Percentiles rank a stretch among this genome's conserved stretches.
phyloP scores from a whole-genome alignment of 345 rosid genomes.

The Rhodamnia rubescens region DNA sequence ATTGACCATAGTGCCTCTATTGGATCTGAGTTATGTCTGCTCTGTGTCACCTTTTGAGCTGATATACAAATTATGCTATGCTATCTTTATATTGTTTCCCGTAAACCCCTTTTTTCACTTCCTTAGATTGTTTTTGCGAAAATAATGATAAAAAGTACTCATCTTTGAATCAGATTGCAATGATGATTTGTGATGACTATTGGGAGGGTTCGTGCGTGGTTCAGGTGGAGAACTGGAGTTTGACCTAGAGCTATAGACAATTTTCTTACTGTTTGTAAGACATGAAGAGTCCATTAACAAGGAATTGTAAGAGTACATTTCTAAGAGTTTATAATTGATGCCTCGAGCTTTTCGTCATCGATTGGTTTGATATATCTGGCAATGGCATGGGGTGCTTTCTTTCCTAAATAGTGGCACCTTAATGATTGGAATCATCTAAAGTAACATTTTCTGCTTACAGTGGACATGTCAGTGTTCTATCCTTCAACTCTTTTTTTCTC shows the following conservation, averaged over 20 bases:
- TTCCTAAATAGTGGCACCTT: background rate
- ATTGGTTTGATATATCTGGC: background rate
- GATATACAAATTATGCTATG: background rate
- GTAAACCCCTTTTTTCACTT: background rate
- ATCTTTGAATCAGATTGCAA: slow-evolving; percentile 85
- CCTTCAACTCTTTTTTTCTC: background rate
- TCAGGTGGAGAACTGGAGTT: slow-evolving; percentile 44
- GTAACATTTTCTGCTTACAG: background rate
- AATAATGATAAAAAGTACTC: slow-evolving; percentile 25
- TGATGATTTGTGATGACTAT: slow-evolving; percentile 93
- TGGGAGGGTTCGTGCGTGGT: slow-evolving; percentile 31
- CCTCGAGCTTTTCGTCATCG: background rate
- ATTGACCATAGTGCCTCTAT: background rate
- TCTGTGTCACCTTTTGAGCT: background rate
- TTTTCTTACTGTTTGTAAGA: background rate
- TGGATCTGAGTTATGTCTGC: background rate
- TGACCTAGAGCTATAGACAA: background rate
- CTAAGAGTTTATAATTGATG: background rate
- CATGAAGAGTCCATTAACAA: background rate
- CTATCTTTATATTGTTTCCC: background rate
- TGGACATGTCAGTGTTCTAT: background rate
- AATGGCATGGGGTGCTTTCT: background rate
- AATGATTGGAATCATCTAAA: background rate
- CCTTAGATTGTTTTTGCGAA: background rate
- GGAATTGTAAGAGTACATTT: background rate